Evolutionary conservation across 169 alveolate genomes (phyloP).

Genomic region (Cryptosporidium sp.): DNA sequence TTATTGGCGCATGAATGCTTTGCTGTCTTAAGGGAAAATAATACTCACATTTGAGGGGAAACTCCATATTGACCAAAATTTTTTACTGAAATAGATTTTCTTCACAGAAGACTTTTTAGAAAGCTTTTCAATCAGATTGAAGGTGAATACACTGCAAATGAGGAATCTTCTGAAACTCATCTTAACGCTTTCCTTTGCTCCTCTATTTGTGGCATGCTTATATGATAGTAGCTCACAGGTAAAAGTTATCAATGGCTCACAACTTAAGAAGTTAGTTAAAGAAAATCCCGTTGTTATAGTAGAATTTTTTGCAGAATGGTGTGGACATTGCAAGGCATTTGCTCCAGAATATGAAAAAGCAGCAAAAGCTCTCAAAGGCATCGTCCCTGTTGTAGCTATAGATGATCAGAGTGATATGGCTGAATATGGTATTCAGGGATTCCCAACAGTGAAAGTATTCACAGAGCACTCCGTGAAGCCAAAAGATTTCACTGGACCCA

Average conservation of each 20-base stretch:
- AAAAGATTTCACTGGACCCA: slow-evolving; percentile 76
- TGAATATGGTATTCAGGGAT: slow-evolving; percentile 85
- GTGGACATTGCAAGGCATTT: slow-evolving; percentile 91
- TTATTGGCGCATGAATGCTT: slow-evolving; percentile 51
- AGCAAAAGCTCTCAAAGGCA: slow-evolving; percentile 83
- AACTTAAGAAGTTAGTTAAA: slow-evolving; percentile 80
- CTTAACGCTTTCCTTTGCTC: slow-evolving; percentile 1
- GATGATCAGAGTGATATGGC: slow-evolving; percentile 81
- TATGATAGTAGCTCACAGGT: slow-evolving; percentile 57
- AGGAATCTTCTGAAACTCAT: neutral
- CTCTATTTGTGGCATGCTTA: slow-evolving; percentile 41
- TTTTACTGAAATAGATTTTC: neutral
- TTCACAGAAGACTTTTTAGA: neutral
- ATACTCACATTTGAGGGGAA: slow-evolving; percentile 33
- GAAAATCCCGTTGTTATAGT: slow-evolving; percentile 87
- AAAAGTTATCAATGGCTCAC: slow-evolving; percentile 78
- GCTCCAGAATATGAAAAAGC: slow-evolving; percentile 87
- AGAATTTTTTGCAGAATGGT: slow-evolving; percentile 97
- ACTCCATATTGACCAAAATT: neutral
- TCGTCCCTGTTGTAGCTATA: slow-evolving; percentile 83
- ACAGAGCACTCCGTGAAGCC: slow-evolving; percentile 68
- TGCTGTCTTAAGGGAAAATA: slow-evolving; percentile 29
- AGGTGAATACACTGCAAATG: neutral
- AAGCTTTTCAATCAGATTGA: neutral
- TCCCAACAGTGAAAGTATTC: slow-evolving; percentile 91